Percentiles rank a stretch among this genome's conserved stretches.
Conservation (phyloP, 495 filamentous ascomycete genomes). For the Aspergillus panamensis region DNA sequence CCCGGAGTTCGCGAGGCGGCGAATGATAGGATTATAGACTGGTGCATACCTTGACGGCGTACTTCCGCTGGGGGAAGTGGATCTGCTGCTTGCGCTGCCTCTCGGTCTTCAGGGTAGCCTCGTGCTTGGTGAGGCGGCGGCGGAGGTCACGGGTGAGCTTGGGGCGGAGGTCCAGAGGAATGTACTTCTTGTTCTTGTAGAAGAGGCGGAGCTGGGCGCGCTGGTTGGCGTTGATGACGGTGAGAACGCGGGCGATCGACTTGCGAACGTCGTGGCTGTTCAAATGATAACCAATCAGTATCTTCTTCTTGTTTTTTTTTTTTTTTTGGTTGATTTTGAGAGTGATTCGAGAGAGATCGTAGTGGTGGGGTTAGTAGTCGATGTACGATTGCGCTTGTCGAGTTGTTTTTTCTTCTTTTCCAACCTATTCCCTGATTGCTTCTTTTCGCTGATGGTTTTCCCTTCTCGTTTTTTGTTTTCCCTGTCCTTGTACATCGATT, state of each 20-base stretch:
- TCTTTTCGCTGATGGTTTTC: not conserved
- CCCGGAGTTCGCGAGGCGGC: too few species aligned
- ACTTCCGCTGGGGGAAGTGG: slow-evolving; percentile 98
- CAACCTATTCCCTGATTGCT: too few species aligned
- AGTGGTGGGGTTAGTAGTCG: not conserved
- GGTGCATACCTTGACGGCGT: slow-evolving; percentile 84
- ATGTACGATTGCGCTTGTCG: not conserved
- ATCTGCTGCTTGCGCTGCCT: slow-evolving; percentile 89
- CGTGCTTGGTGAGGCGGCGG: slow-evolving; percentile 84
- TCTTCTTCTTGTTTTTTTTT: not conserved
- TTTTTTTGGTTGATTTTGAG: not conserved
- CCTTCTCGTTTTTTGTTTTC: not conserved
- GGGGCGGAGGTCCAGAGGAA: slow-evolving; percentile 91
- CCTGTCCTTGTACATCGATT: not conserved
- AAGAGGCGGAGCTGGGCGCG: slow-evolving; percentile 94
- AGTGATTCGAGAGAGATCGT: not conserved
- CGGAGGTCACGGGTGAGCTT: slow-evolving; percentile 97
- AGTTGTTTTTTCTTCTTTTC: not conserved
- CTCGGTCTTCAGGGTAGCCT: slow-evolving; percentile 73
- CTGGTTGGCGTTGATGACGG: slow-evolving; percentile 99
- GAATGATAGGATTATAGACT: too few species aligned
- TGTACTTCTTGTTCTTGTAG: slow-evolving; percentile 99
- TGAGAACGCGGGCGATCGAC: slow-evolving; percentile 96
- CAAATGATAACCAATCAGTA: slow-evolving; percentile 11
- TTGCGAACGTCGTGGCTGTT: slow-evolving; percentile 97